These are phyloP conservation scores for Cordyceps fumosorosea DNA, from an alignment of 2,329 filamentous ascomycete genomes.

Conservation along the genomic window DNA sequence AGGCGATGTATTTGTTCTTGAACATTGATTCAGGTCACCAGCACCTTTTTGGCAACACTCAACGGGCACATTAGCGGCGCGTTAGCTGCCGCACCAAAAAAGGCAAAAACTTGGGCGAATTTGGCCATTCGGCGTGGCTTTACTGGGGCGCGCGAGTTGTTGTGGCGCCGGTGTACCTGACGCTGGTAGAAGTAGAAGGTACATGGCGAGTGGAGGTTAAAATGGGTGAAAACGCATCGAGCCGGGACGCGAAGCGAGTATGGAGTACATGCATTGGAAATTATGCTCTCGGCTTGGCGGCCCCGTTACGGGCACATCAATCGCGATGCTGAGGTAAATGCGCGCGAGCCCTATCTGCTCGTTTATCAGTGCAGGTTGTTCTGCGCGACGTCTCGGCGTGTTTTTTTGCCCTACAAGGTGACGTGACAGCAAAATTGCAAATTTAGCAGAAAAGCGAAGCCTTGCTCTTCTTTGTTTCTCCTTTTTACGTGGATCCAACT, in stretches of 20 bases:
- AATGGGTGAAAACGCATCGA: too few species aligned
- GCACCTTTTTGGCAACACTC: background rate
- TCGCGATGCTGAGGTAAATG: background rate
- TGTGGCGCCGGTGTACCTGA: background rate
- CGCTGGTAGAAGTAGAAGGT: background rate
- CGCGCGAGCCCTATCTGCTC: background rate
- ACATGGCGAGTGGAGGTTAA: background rate
- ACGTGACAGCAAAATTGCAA: too few species aligned
- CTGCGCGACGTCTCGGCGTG: too few species aligned
- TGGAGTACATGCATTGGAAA: background rate
- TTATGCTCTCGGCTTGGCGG: background rate
- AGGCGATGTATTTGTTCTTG: background rate
- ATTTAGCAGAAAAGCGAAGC: too few species aligned
- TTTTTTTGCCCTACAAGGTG: too few species aligned
- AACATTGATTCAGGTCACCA: conserved; percentile 3
- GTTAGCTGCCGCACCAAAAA: conserved; percentile 10
- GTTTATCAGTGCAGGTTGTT: background rate
- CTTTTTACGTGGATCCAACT: background rate
- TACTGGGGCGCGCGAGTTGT: background rate
- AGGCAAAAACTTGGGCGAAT: background rate
- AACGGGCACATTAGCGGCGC: background rate
- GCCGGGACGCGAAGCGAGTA: background rate
- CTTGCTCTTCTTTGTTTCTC: background rate
- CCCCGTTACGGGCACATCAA: background rate
- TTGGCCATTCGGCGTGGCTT: background rate